Base-by-base conservation (phyloP, 2,329 filamentous ascomycete species). In the Phyllosticta paracitricarpa region DNA sequence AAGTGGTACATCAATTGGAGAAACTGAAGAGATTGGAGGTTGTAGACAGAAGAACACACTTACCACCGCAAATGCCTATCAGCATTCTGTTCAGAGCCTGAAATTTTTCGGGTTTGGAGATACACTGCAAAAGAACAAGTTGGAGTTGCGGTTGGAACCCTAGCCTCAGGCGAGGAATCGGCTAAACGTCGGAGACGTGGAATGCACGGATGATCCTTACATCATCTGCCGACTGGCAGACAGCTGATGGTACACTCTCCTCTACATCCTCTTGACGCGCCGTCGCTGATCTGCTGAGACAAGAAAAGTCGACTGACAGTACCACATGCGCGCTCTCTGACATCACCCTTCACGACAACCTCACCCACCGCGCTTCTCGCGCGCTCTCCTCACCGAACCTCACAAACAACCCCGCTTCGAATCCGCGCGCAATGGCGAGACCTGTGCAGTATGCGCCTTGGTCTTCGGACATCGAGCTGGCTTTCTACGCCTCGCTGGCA, bases 401-500 rank as follows among this genome's bases (percentile, higher is more conserved):
- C 54, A 56, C 19, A 40, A 60, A 2, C 33, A 35, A n/a, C 40
- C 56, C 59, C 51, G 52, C 57, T 57, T 54, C 58, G 35, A 53
- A 57, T 35, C 57, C 54, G 56, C 58, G 57, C 62, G 68, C 62
- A 61, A 77, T 76, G 74, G 66, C 76, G 8, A 71, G 74, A 26
- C 22, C 17, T n/a, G 70, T 89, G 73, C 84, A 87, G 78, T 99
- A 92, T 75, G 90, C 91, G 63, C 88, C 93, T 0, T 97, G 96
- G 80, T 84, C 87, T 51, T 96, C 93, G 56, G 91, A 97, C 76
- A 91, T 97, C 71, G 94, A 99, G 73, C 82, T 97, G 53, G 90
- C 91, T 54, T 99, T 99, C 76, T 99, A 97, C 73, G 88, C 89
- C 54, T 87, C 91, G 4, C 84, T 99, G n/a, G 94, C 95, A 63